Base-by-base conservation (phyloP, 345 rosid species). In the Pseudoturritis turrita region DNA sequence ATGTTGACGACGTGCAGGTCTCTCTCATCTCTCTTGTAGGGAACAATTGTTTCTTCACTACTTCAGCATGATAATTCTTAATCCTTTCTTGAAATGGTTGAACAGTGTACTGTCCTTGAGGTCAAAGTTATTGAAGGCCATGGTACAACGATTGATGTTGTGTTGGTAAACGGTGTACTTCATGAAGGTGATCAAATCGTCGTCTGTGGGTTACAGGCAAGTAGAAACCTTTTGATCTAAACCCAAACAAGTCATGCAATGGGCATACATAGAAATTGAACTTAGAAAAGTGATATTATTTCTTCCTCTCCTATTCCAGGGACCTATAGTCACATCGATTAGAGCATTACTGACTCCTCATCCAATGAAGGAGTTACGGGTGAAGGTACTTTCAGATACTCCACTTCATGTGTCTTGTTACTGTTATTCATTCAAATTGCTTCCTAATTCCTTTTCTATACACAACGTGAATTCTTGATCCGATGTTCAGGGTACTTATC, bases 321-420 rank as follows among this genome's bases (percentile, higher is more conserved):
- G 93, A 31, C 93, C 97, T 47, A 95, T 95, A 68, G 95, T 86
- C 36, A 91, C 99, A 60, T 73, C 67, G 2, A 87, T 95, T 76
- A 87, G 99, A 81, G 91, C 97, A 73, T 62, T 95, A 65, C 75
- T 95, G 77, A 95, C 96, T 45, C 97, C 99, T 6, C 99, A 91
- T 80, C 97, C 99, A 36, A 94, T 94, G 99, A 94, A 89, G 82
- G 99, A 94, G 87, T 83, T 89, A 43, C 85, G 97, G 35, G 93
- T 95, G 62, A 91, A 95, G 96, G 99, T 91, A 71, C 58, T 35
- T 43, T 18, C 14, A 58, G 19, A 51, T 65, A 22, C 46, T 57
- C 36, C 43, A 35, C 57, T 60, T 53, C 37, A 54, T 56, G 13
- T 18, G 28, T 43, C 53, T 45, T 61, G 43, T 60, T 53, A 12